These are phyloP conservation scores for Tulasnella sp. DNA, from an alignment of 768 basidiomycete genomes.

Conservation along the genomic window DNA sequence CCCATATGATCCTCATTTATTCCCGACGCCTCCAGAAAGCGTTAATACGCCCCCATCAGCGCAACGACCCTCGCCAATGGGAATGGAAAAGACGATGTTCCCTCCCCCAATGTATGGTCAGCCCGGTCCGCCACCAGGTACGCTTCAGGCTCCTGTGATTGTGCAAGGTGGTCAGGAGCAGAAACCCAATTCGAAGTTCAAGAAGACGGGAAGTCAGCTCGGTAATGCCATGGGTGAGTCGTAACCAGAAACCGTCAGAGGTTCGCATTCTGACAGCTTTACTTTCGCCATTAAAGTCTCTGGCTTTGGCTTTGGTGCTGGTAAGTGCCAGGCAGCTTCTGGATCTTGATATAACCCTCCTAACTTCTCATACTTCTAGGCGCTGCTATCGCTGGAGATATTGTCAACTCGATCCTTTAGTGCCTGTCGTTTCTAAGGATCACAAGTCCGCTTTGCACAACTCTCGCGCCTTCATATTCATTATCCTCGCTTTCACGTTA, in stretches of 20 bases:
- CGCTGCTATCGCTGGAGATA: no score
- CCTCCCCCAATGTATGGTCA: constrained; percentile 2
- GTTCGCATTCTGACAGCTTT: neutral
- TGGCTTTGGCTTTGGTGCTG: constrained; percentile 15
- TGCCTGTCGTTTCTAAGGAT: no score
- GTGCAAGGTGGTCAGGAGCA: constrained; percentile 1
- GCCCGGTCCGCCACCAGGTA: neutral
- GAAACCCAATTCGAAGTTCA: constrained; percentile 1
- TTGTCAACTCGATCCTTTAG: no score
- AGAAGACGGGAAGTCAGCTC: constrained; percentile 3
- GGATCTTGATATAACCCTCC: no score
- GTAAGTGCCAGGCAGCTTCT: neutral
- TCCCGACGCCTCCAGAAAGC: constrained; percentile 7
- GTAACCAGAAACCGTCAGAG: neutral
- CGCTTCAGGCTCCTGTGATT: neutral
- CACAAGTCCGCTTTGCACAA: no score
- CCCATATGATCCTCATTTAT: constrained; percentile 9
- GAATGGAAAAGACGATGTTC: constrained; percentile 3
- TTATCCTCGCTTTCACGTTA: no score
- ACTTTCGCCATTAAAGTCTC: neutral
- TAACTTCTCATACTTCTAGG: no score
- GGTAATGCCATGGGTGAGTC: constrained; percentile 12
- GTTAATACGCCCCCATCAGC: neutral
- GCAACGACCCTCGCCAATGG: neutral
- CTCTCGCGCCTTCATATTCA: no score